Conservation (phyloP, 176 grass and related monocot species). For the Musa acuminata region DNA sequence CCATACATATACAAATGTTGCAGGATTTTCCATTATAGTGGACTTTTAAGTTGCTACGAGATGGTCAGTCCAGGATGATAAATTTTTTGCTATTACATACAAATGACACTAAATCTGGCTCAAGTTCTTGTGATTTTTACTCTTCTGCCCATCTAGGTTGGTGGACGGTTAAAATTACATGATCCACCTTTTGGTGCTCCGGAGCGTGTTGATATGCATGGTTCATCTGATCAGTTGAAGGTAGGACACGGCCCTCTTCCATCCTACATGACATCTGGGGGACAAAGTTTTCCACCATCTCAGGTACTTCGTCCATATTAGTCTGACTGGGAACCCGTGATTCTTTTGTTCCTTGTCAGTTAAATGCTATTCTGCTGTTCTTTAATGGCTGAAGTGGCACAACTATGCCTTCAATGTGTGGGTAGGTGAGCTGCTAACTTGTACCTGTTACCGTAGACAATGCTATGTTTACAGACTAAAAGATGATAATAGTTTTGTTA, state of each 20-base stretch:
- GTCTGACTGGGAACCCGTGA: not conserved
- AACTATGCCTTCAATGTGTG: not conserved
- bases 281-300: constrained; percentile 25
- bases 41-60: no score
- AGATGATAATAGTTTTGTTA: not conserved
- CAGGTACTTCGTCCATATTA: constrained; percentile 27
- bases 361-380: not conserved
- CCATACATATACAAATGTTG: no score
- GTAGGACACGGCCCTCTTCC: constrained; percentile 45
- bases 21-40: no score
- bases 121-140: not conserved
- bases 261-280: constrained; percentile 38
- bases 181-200: constrained; percentile 33
- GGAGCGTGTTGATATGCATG: constrained; percentile 55
- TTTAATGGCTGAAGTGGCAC: not conserved
- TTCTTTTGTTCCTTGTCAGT: not conserved
- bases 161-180: constrained; percentile 51
- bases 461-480: not conserved
- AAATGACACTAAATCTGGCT: not conserved
- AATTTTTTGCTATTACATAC: no score
- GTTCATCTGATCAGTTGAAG: constrained; percentile 60
- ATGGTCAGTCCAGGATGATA: no score
- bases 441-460: not conserved
- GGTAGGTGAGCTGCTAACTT: not conserved
- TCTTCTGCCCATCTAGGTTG: constrained; percentile 29